Conservation (phyloP, 2,329 filamentous ascomycete species). For the Ascocoryne sarcoides region DNA sequence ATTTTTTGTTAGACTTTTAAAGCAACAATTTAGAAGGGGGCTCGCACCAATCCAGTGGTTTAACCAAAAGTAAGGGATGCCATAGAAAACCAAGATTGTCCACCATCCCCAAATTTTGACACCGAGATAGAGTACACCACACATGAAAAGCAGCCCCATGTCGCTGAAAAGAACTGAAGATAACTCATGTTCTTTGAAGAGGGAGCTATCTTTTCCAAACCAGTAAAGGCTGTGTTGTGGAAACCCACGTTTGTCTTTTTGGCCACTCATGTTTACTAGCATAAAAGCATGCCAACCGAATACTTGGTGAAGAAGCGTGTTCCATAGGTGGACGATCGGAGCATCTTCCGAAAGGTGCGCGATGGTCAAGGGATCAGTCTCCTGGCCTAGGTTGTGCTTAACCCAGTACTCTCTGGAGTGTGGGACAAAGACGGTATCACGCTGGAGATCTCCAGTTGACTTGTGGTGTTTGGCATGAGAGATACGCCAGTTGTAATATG, state of each 20-base stretch:
- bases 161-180: slow-evolving; percentile 49
- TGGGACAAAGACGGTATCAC: slow-evolving; percentile 57
- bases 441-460: slow-evolving; percentile 56
- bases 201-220: slow-evolving; percentile 49
- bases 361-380: slow-evolving; percentile 22
- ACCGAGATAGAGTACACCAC: slow-evolving; percentile 16
- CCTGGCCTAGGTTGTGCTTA: slow-evolving; percentile 15
- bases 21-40: neutral
- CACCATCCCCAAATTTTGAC: neutral
- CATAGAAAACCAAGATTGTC: neutral
- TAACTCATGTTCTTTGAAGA: slow-evolving; percentile 49
- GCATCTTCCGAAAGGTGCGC: slow-evolving; percentile 51
- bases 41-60: neutral
- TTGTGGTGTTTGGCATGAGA: slow-evolving; percentile 61
- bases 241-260: slow-evolving; percentile 19
- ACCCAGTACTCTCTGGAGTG: slow-evolving; percentile 30
- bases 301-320: slow-evolving; percentile 51
- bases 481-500: slow-evolving; percentile 65
- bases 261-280: slow-evolving; percentile 40
- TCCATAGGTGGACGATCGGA: slow-evolving; percentile 44
- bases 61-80: slow-evolving; percentile 2
- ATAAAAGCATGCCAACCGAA: slow-evolving; percentile 56
- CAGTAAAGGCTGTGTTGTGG: slow-evolving; percentile 34
- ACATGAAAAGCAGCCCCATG: slow-evolving; percentile 44
- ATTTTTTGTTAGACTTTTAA: too few species aligned